phyloP scores from a whole-genome alignment of 129 eudicot species.

The Rutidosis leptorrhynchoides region DNA sequence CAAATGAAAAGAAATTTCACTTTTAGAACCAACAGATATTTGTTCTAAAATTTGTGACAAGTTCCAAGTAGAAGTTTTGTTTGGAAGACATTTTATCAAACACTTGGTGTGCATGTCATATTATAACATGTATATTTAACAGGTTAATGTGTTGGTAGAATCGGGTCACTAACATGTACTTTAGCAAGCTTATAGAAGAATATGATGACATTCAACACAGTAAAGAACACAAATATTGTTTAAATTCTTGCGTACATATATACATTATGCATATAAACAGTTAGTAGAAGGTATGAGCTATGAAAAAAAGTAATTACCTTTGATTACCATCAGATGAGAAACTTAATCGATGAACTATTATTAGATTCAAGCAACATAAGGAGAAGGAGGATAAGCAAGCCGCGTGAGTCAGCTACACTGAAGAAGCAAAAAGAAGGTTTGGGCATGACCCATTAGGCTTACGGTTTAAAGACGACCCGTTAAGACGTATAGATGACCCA shows the following conservation, averaged over 20 bases:
- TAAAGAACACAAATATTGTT: neutral
- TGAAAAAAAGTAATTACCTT: neutral
- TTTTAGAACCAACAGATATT: neutral
- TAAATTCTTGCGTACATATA: neutral
- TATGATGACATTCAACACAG: neutral
- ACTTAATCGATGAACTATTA: neutral
- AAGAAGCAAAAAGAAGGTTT: too few relatives aligned
- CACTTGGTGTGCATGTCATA: neutral
- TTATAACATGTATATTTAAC: too few relatives aligned
- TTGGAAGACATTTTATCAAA: neutral
- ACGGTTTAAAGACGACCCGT: neutral
- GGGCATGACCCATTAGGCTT: neutral
- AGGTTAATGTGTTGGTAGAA: neutral
- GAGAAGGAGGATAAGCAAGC: neutral
- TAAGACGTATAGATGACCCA: too few relatives aligned
- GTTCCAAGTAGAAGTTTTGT: neutral
- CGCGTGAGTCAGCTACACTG: too few relatives aligned
- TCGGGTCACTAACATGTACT: neutral
- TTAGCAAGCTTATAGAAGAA: neutral
- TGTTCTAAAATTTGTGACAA: neutral
- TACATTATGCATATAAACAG: neutral
- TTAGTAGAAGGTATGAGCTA: neutral
- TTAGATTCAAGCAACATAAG: neutral
- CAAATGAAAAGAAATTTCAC: neutral
- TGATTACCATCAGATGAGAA: neutral